A percentile compares a stretch with the other conserved stretches of the same genome.
These are phyloP conservation scores for Picea mariana DNA, from an alignment of 83 land plant genomes.

Conservation along the genomic window DNA sequence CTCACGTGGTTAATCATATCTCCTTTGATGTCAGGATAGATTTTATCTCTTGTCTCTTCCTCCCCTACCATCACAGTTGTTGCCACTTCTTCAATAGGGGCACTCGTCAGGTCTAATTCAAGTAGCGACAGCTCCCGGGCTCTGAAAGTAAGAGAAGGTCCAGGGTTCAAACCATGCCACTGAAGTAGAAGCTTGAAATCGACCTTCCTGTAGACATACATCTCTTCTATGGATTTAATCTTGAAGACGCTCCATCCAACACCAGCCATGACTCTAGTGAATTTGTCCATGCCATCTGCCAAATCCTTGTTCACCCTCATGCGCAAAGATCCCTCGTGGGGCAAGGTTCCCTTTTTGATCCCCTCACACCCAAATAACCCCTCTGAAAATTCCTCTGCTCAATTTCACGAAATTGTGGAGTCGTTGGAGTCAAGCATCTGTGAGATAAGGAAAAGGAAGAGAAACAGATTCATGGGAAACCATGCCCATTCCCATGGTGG, in stretches of 20 bases:
- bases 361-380: too few species aligned
- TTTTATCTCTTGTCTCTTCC: too few species aligned
- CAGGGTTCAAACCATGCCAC: constrained; percentile 10
- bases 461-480: background rate
- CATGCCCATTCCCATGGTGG: background rate
- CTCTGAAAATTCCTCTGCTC: background rate
- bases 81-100: background rate
- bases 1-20: too few species aligned
- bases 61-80: too few species aligned
- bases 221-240: background rate
- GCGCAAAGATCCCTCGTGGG: background rate
- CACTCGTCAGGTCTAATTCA: background rate
- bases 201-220: constrained; percentile 2
- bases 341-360: background rate
- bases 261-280: background rate
- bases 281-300: background rate
- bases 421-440: background rate
- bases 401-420: background rate
- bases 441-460: background rate
- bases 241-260: constrained; percentile 7
- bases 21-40: too few species aligned
- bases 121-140: constrained; percentile 2
- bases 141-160: background rate
- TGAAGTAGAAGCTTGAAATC: constrained; percentile 8
- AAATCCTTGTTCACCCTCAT: background rate